Evolutionary conservation across 352 stramenopile species (phyloP), one percentile per base, ranked within the genome.

Genomic region (Phytophthora macrochlamydospora): DNA sequence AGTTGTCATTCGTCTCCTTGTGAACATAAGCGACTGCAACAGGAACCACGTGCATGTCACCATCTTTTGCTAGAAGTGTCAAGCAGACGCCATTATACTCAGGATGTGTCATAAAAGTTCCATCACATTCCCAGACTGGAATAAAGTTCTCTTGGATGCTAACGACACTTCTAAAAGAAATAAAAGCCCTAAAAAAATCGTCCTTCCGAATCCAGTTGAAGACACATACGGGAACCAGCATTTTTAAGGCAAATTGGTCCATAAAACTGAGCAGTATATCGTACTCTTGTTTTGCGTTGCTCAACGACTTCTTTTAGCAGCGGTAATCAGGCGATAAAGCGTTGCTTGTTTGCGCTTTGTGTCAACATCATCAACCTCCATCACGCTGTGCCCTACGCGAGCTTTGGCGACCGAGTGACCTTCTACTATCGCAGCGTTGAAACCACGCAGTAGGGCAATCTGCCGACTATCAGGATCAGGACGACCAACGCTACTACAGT

Each of bases 121-220:
- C 51, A n/a, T 67, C 60, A 12, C 51, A 62, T 18, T 61, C 51
- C 51, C 51, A 67, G 37, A 56, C 51, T 8, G 43, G 51, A 28
- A 67, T 38, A 11, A 67, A 4, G 0, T 4, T 9, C 7, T 59
- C 18, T n/a, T 66, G 50, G 31, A 58, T 31, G 4, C 4, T 0
- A 8, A 48, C 49, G 31, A 51, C 30, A 44, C 1, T 46, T n/a
- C 49, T 18, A 31, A 53, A 45, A 2, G 57, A 9, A 14, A 58
- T 1, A 35, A 58, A 63, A 14, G 35, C 45, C 30, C 58, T n/a
- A 14, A 40, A 46, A 58, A 13, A 64, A 64, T n/a, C 49, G 8
- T 1, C 35, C 38, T 3, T 11, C 1, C 5, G 30, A 50, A 43
- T 65, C 50, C 3, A 65, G 9, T n/a, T 59, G 50, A 31, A 50